Base-by-base conservation (phyloP, 139 green algal genomes). In the Astrephomene gubernaculifera region DNA sequence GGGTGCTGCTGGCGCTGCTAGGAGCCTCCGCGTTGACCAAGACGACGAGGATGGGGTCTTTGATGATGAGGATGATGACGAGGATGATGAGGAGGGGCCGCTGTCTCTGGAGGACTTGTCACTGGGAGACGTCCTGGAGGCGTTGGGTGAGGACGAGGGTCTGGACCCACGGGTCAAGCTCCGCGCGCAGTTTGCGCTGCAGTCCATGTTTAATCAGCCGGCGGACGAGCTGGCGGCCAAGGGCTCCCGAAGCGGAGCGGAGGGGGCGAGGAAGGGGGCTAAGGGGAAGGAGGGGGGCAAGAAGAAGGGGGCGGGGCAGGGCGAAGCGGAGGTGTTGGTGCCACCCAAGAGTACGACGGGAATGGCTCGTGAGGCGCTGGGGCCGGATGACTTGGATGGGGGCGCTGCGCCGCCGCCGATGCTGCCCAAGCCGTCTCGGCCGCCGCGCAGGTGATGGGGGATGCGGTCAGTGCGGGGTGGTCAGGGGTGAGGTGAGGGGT, bases 171-270 rank as follows among this genome's bases (percentile, higher is more conserved):
- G 73, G 17, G 31, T 31, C 19, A 33, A 38, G 72, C n/a, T 74
- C 29, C n/a, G 49, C 31, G 74, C 74, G 38, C 60, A 83, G 60
- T 83, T 60, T 27, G 75, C 75, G 25, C 75, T 83, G 75, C 38
- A 57, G 76, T 74, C 61, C 61, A 83, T 83, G 76, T 83, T 83
- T 61, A 83, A 83, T 61, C 60, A 74, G 61, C 76, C 76, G 1
- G 76, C 76, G 19, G 79, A 85, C 35, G 79, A 85, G 63, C 63
- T 85, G 33, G 39, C 60, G 29, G 76, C 76, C 27, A 72, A 72
- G 43, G 60, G 76, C 31, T 4, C 60, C 21, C 41, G 41, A 4
- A 60, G 75, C n/a, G 39, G n/a, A n/a, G 12, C 57, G 43, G 2
- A 6, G 61, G 6, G 21, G 75, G 45, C n/a, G 14, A 27, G 2